A percentile compares a stretch with the other conserved stretches of the same genome.
Conservation (phyloP, 2,329 filamentous ascomycete species). For the Immersiporthe knoxdaviesiana region DNA sequence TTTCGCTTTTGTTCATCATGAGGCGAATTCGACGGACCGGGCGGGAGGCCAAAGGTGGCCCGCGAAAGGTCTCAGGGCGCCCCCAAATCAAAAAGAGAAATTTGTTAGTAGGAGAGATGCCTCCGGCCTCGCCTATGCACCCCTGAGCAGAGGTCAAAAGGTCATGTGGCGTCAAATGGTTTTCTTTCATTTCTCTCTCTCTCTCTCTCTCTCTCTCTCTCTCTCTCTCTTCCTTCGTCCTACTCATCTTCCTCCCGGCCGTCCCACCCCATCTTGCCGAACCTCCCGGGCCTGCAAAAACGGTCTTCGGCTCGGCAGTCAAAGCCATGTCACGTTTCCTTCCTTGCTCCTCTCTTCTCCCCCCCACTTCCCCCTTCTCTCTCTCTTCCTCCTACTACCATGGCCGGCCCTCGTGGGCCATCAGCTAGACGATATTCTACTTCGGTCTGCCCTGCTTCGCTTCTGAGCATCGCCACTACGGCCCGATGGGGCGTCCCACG, state of each 20-base stretch:
- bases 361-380: too few species aligned
- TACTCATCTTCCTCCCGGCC: not conserved
- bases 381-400: not conserved
- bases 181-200: too few species aligned
- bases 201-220: not conserved
- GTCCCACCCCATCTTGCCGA: slow-evolving; percentile 3
- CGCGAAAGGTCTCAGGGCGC: slow-evolving; percentile 1
- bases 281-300: not conserved
- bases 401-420: not conserved
- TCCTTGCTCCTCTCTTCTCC: not conserved
- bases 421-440: slow-evolving; percentile 16
- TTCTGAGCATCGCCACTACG: slow-evolving; percentile 8
- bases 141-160: not conserved
- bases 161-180: not conserved
- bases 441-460: not conserved
- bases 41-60: not conserved
- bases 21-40: not conserved
- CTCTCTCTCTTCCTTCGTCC: not conserved
- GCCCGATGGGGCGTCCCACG: not conserved
- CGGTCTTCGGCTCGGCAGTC: not conserved
- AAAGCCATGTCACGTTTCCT: slow-evolving; percentile 1
- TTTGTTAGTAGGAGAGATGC: not conserved
- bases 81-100: not conserved
- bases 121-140: slow-evolving; percentile 3
- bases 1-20: too few species aligned